Evolutionary conservation across 2,329 filamentous ascomycete species (phyloP).

Genomic region (Clarireedia paspali): DNA sequence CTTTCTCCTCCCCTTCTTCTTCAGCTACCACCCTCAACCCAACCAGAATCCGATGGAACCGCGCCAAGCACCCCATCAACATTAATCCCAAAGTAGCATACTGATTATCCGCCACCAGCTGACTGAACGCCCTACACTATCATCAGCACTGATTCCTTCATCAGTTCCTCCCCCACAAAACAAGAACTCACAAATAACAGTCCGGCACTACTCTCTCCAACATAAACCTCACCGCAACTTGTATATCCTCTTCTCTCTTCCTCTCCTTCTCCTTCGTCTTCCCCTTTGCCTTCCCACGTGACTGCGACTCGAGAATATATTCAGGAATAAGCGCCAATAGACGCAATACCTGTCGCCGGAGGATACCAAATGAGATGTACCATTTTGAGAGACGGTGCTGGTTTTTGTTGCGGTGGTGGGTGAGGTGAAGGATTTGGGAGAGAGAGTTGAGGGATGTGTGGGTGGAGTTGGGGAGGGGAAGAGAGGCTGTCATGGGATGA

Average conservation of each 20-base stretch:
- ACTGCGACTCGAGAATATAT: constrained; percentile 1
- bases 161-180: constrained; percentile 19
- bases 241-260: constrained; percentile 8
- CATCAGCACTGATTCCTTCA: constrained; percentile 18
- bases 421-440: constrained; percentile 55
- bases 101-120: constrained; percentile 63
- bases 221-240: constrained; percentile 33
- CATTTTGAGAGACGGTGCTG: constrained; percentile 77
- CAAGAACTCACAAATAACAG: constrained; percentile 39
- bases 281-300: constrained; percentile 5
- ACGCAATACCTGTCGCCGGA: constrained; percentile 58
- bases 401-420: constrained; percentile 82
- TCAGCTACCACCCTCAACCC: constrained; percentile 20
- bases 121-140: constrained; percentile 51
- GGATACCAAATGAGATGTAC: constrained; percentile 67
- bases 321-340: constrained; percentile 34
- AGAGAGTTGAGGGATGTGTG: constrained; percentile 26
- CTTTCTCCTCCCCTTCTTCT: constrained; percentile 10
- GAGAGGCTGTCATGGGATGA: not conserved
- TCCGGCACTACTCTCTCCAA: constrained; percentile 33
- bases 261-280: constrained; percentile 26
- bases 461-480: not conserved
- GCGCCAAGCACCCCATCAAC: constrained; percentile 56
- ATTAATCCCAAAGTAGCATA: constrained; percentile 65
- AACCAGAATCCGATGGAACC: constrained; percentile 41